Evolutionary conservation across 495 filamentous ascomycete genomes (phyloP).

Genomic region (Ramalina peruviana): DNA sequence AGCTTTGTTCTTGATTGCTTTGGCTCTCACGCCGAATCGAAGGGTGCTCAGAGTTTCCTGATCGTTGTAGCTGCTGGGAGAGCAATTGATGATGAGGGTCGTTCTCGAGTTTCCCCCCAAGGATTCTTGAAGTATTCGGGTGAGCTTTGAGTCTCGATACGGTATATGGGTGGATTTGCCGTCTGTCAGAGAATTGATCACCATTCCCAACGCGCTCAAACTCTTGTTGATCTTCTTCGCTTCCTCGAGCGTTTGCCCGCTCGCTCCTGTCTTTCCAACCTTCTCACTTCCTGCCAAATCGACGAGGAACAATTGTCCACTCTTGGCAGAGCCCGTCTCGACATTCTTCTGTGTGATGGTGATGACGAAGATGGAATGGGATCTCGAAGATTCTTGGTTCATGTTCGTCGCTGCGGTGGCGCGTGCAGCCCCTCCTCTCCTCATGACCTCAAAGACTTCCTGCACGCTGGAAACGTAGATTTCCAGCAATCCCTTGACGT

Average conservation of each 20-base stretch:
- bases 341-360: conserved; percentile 97
- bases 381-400: conserved; percentile 97
- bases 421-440: conserved; percentile 73
- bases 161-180: conserved; percentile 96
- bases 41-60: conserved; percentile 87
- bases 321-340: conserved; percentile 92
- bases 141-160: conserved; percentile 96
- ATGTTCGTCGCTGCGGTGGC: conserved; percentile 98
- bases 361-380: conserved; percentile 96
- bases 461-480: conserved; percentile 91
- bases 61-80: conserved; percentile 96
- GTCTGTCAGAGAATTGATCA: conserved; percentile 94
- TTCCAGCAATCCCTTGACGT: conserved; percentile 90
- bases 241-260: conserved; percentile 93
- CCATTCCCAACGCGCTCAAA: conserved; percentile 93
- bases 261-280: conserved; percentile 95
- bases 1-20: conserved; percentile 99
- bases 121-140: conserved; percentile 90
- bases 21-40: conserved; percentile 90
- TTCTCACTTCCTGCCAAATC: conserved; percentile 98
- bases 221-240: conserved; percentile 99
- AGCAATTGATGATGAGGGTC: conserved; percentile 96
- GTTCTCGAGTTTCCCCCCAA: conserved; percentile 94
- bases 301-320: conserved; percentile 89
- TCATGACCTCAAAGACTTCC: conserved; percentile 96